Percentiles rank a stretch among this genome's conserved stretches.
phyloP scores from a whole-genome alignment of 2,329 filamentous ascomycete genomes.

The Plectosphaerella sp. region DNA sequence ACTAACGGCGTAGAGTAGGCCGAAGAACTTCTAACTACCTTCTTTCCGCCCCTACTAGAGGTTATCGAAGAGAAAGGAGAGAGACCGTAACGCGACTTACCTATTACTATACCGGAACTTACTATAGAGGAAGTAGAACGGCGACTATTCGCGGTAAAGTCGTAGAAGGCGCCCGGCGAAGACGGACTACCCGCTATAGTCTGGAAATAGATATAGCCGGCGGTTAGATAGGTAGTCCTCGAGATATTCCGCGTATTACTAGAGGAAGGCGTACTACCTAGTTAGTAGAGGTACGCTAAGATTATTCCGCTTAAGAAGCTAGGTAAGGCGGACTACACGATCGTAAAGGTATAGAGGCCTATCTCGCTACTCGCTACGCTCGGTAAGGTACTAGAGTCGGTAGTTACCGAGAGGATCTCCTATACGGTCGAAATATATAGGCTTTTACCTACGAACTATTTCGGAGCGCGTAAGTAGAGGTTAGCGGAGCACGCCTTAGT shows the following conservation, averaged over 20 bases:
- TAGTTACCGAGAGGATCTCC: background rate
- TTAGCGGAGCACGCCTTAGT: too few species aligned
- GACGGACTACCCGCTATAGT: conserved; percentile 13
- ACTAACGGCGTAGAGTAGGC: conserved; percentile 10
- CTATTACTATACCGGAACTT: background rate
- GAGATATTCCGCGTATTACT: conserved; percentile 11
- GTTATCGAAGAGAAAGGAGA: conserved; percentile 14
- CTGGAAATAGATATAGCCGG: conserved; percentile 12
- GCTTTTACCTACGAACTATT: conserved; percentile 1
- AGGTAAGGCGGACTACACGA: conserved; percentile 17
- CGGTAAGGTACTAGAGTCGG: conserved; percentile 13
- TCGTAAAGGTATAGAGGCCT: conserved; percentile 17
- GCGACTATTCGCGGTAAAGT: too few species aligned
- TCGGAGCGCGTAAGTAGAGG: background rate
- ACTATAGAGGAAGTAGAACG: too few species aligned
- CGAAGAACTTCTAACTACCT: conserved; percentile 13
- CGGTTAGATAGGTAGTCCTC: conserved; percentile 8
- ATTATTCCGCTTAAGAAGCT: conserved; percentile 23
- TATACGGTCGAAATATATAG: background rate
- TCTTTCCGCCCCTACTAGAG: conserved; percentile 14
- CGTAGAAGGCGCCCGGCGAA: conserved; percentile 16
- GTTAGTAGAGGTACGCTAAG: conserved; percentile 10
- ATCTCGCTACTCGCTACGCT: conserved; percentile 21
- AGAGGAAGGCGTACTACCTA: conserved; percentile 1
- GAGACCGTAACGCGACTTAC: conserved; percentile 7